A percentile compares a stretch with the other conserved stretches of the same genome.
Conservation (phyloP, 106 monocot genomes). For the Dactylorhiza incarnata region DNA sequence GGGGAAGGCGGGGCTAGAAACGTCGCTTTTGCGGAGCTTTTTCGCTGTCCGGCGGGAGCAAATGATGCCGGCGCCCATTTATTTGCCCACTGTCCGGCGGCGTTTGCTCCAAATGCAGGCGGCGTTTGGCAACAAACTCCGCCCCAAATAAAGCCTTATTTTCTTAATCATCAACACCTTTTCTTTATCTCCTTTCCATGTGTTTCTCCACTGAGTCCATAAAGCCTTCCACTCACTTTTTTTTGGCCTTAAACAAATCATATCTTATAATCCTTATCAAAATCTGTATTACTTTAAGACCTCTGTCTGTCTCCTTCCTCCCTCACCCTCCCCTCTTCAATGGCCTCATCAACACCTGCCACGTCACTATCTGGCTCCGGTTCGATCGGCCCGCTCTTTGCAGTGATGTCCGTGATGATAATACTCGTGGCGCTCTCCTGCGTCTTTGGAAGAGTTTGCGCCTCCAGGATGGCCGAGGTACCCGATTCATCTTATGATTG, state of each 20-base stretch:
- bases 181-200: background rate
- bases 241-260: background rate
- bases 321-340: conserved; percentile 2
- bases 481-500: conserved; percentile 8
- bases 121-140: no score
- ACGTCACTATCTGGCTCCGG: background rate
- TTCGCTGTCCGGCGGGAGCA: no score
- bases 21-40: no score
- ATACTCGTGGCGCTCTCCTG: conserved; percentile 26
- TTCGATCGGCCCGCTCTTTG: conserved; percentile 30
- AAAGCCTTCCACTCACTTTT: conserved; percentile 4
- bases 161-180: no score
- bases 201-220: conserved; percentile 6
- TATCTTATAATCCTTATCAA: background rate
- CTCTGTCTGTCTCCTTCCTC: background rate
- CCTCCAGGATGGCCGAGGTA: background rate
- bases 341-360: conserved; percentile 1
- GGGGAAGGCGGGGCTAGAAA: no score
- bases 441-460: conserved; percentile 2
- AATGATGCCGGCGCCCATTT: no score
- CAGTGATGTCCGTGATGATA: conserved; percentile 25
- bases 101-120: no score
- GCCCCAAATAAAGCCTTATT: no score
- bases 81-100: no score
- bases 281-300: background rate